phyloP scores from a whole-genome alignment of 805 yeast genomes.

The Candida ponderosae region DNA sequence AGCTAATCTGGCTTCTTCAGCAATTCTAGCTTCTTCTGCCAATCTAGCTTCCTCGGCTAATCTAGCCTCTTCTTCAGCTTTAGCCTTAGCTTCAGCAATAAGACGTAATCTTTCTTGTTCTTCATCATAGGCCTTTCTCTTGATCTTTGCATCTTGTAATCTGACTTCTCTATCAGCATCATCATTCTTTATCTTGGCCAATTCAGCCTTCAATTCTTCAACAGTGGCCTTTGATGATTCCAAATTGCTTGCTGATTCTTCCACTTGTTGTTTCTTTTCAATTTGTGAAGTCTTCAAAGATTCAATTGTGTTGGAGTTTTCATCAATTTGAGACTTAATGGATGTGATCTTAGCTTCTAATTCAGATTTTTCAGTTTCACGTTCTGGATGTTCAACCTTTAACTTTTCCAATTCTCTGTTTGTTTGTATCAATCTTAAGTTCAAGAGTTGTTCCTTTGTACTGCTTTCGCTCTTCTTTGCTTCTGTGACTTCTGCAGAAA shows the following conservation, averaged over 20 bases:
- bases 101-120: conserved; percentile 9
- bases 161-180: conserved; percentile 14
- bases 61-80: conserved; percentile 1
- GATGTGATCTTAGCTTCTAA: conserved; percentile 12
- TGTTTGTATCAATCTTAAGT: conserved; percentile 16
- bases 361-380: conserved; percentile 8
- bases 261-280: conserved; percentile 6
- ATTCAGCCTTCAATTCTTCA: conserved; percentile 11
- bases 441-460: conserved; percentile 13
- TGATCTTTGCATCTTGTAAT: conserved; percentile 14
- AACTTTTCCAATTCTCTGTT: conserved; percentile 17
- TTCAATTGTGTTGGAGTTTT: conserved; percentile 11
- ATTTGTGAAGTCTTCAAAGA: conserved; percentile 8
- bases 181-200: conserved; percentile 14
- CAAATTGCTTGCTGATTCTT: conserved; percentile 11
- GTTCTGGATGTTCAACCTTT: conserved; percentile 10
- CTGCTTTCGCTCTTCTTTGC: conserved; percentile 20
- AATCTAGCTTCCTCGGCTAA: not conserved
- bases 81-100: conserved; percentile 10
- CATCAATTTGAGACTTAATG: conserved; percentile 11
- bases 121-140: conserved; percentile 15
- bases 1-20: not conserved
- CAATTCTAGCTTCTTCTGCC: not conserved
- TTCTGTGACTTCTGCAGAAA: conserved; percentile 16
- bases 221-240: conserved; percentile 9